Base-by-base conservation (phyloP, 306 rosid species). In the Quercus rubra region DNA sequence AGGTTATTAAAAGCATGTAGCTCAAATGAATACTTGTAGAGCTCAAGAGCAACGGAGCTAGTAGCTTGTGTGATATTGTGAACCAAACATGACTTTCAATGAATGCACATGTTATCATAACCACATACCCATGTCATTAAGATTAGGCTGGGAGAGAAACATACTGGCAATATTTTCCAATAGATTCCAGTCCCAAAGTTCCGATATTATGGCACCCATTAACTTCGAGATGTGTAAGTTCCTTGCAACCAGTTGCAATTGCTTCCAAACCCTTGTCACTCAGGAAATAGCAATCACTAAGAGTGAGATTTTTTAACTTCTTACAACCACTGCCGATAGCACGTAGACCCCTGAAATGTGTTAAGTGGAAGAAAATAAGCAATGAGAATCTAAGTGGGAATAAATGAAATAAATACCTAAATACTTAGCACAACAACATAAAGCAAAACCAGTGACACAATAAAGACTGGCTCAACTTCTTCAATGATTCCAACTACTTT, bases 191-290 rank as follows among this genome's bases (percentile, higher is more conserved):
- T 55, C 98, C 98, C 84, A 84, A 25, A 80, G 90, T 88, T 87
- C 98, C 96, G 62, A 96, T 90, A 76, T 93, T 90, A 87, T 93
- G 99, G 88, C 99, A 96, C 43, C 99, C 99, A 64, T 96, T 91
- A 77, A 96, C 92, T 87, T 93, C 97, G 59, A 96, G 97, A 84
- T 96, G 93, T 59, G 90, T 90, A 31, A 96, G 98, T 79, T 87
- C 94, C 89, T 93, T 83, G 84, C 99, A 96, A 75, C 99, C 98
- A 58, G 71, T 76, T 54, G 98, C 97, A 89, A 96, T 92, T 83
- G 94, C 91, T 82, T 96, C 98, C 92, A 96, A 88, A 52, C 97
- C 95, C 79, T 79, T 93, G 85, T 91, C 98, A 73, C 92, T 90
- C 84, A 96, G 86, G 83, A 88, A 89, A 89, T 88, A 91, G 83